Conservation (phyloP, 805 yeast genomes). For the Candida arabinofermentans region DNA sequence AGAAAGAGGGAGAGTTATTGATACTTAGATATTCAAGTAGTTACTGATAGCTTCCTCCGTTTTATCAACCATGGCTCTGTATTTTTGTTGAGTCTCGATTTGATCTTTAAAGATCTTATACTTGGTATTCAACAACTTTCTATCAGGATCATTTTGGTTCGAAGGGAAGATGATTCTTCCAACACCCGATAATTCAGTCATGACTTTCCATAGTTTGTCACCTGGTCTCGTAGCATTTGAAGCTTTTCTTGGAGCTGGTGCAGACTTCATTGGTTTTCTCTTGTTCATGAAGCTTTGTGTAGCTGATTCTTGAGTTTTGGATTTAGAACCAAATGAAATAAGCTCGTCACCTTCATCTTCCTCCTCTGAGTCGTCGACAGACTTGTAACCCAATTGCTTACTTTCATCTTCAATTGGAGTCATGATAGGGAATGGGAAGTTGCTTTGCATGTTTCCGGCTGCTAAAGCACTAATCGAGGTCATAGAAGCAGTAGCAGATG, state of each 20-base stretch:
- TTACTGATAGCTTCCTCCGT: constrained; percentile 33
- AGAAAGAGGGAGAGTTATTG: neutral
- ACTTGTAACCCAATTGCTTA: constrained; percentile 28
- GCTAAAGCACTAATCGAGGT: constrained; percentile 53
- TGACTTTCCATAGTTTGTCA: constrained; percentile 76
- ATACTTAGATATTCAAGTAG: constrained; percentile 24
- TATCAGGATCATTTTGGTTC: constrained; percentile 53
- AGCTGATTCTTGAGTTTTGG: constrained; percentile 49
- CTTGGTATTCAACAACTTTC: constrained; percentile 69
- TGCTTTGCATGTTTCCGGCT: constrained; percentile 24
- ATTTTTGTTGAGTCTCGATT: constrained; percentile 74
- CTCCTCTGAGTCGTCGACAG: constrained; percentile 26
- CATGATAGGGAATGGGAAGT: constrained; percentile 49
- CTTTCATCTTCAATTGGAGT: constrained; percentile 34
- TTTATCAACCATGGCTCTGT: constrained; percentile 63
- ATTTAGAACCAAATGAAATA: constrained; percentile 59
- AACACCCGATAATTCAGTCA: constrained; percentile 79
- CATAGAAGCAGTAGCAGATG: constrained; percentile 69
- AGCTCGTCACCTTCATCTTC: constrained; percentile 46
- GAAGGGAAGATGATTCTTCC: constrained; percentile 78
- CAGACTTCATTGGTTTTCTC: constrained; percentile 7
- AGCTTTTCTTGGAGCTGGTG: neutral
- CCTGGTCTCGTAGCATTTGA: constrained; percentile 37
- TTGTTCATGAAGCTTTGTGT: constrained; percentile 37
- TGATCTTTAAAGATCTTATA: constrained; percentile 85